Conservation (phyloP, 176 grass and related monocot genomes). For the Ensete ventricosum region DNA sequence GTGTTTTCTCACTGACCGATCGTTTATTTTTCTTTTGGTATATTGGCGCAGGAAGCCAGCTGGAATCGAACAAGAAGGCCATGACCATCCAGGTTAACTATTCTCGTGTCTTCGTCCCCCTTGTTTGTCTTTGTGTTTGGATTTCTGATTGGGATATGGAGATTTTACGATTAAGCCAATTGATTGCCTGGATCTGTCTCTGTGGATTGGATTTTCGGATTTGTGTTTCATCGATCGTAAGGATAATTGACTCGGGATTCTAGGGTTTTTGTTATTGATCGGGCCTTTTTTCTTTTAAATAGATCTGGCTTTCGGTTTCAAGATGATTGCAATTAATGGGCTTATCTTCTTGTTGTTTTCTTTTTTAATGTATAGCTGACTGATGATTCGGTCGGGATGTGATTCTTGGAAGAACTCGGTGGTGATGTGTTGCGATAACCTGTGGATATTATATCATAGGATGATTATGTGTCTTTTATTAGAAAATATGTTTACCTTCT, state of each 20-base stretch:
- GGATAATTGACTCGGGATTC: background rate
- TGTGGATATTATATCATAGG: too few species aligned
- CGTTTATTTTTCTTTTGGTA: background rate
- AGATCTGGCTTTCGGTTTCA: background rate
- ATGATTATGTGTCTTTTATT: too few species aligned
- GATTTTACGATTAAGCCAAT: background rate
- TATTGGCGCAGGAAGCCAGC: slow-evolving; percentile 12
- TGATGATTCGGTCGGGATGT: too few species aligned
- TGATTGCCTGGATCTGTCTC: background rate
- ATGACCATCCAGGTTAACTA: slow-evolving; percentile 21
- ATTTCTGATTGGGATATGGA: background rate
- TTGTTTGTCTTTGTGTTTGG: background rate
- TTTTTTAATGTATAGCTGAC: too few species aligned
- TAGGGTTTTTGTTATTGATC: background rate
- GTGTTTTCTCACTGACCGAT: background rate
- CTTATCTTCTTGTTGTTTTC: too few species aligned
- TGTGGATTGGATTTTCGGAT: background rate
- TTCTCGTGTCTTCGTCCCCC: background rate
- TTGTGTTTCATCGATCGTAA: background rate
- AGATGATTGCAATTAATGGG: background rate
- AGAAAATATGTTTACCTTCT: too few species aligned
- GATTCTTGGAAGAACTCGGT: too few species aligned
- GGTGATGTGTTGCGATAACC: too few species aligned
- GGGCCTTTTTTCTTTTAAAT: background rate
- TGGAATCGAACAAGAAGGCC: slow-evolving; percentile 19